Evolutionary conservation across 2,329 filamentous ascomycete species (phyloP).

Genomic region (Coccinonectria pachysandricola): DNA sequence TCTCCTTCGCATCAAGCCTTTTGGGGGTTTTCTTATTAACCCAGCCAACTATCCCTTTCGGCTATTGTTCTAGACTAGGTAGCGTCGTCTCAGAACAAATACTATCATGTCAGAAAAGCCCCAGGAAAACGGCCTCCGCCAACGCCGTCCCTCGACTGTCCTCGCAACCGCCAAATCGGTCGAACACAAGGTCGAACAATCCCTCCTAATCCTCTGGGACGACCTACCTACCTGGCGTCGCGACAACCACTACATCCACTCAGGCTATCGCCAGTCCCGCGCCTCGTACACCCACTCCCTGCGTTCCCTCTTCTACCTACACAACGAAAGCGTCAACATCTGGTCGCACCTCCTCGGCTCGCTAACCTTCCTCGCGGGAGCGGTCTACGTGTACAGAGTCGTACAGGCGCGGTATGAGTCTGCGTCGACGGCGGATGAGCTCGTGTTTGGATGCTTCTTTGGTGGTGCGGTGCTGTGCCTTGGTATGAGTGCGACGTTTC

Average conservation of each 20-base stretch:
- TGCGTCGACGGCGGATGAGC: slow-evolving; percentile 52
- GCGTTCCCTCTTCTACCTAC: slow-evolving; percentile 40
- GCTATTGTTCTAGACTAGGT: too few species aligned
- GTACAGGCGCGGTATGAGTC: slow-evolving; percentile 56
- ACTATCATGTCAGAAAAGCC: slow-evolving; percentile 14
- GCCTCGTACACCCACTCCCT: slow-evolving; percentile 37
- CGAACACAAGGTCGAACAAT: slow-evolving; percentile 30
- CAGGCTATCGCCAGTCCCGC: slow-evolving; percentile 42
- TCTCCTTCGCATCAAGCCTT: too few species aligned
- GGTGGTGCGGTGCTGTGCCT: slow-evolving; percentile 61
- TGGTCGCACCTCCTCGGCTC: slow-evolving; percentile 58
- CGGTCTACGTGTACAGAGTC: slow-evolving; percentile 42
- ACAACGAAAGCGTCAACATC: slow-evolving; percentile 55
- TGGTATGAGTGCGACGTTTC: slow-evolving; percentile 76
- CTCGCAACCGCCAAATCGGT: slow-evolving; percentile 15
- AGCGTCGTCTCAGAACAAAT: too few species aligned
- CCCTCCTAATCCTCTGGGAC: slow-evolving; percentile 44
- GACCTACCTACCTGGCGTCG: slow-evolving; percentile 49
- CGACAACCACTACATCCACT: slow-evolving; percentile 46
- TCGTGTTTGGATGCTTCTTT: slow-evolving; percentile 72
- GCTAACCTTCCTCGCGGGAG: slow-evolving; percentile 42
- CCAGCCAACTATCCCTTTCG: too few species aligned
- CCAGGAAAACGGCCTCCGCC: slow-evolving; percentile 14
- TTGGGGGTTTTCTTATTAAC: too few species aligned
- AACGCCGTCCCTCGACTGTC: slow-evolving; percentile 20